Base-by-base conservation (phyloP, 805 yeast species). In the Saccharomycopsis capsularis region DNA sequence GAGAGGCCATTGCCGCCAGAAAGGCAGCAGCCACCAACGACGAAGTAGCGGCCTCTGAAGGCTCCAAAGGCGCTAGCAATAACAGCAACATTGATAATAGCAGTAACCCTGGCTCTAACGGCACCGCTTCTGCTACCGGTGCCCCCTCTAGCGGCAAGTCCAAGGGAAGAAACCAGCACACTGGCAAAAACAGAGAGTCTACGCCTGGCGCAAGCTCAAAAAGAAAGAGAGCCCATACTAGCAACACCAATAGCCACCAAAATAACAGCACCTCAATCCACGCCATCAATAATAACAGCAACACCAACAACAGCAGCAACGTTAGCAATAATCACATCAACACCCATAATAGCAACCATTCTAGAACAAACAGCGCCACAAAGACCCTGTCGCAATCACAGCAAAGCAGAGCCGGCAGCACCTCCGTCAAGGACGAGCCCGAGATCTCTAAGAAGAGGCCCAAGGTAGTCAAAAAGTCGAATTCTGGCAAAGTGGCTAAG, bases 1-100 rank as follows among this genome's bases (percentile, higher is more conserved):
- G 98, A 52, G 97, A 90, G 60, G 96, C 97, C 6, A 72, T 90
- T 57, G 96, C 95, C 2, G 96, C 96, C 2, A 81, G 79, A 56
- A 82, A 81, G 61, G 88, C 89, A 6, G 70, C 73, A 34, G 65
- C 69, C 52, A 70, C 68, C 58, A 59, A 44, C 43, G 22, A 44
- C 42, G 32, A 46, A n/a, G n/a, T n/a, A n/a, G n/a, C n/a, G n/a
- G n/a, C n/a, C n/a, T 35, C 9, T 42, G 52, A 52, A 18, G 56
- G 54, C 42, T 48, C 46, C 36, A 48, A 52, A 19, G 51, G 51
- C 21, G 51, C 51, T 54, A 44, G 42, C 55, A 37, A 40, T 56
- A 44, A 18, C 56, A 35, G 46, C 56, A 39, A 25, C 55, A 35
- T 40, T 54, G 43, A 43, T 5, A 45, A 42, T 51, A 40, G 38